Conservation (phyloP, 805 yeast genomes). For the Zygosaccharomyces rouxii region DNA sequence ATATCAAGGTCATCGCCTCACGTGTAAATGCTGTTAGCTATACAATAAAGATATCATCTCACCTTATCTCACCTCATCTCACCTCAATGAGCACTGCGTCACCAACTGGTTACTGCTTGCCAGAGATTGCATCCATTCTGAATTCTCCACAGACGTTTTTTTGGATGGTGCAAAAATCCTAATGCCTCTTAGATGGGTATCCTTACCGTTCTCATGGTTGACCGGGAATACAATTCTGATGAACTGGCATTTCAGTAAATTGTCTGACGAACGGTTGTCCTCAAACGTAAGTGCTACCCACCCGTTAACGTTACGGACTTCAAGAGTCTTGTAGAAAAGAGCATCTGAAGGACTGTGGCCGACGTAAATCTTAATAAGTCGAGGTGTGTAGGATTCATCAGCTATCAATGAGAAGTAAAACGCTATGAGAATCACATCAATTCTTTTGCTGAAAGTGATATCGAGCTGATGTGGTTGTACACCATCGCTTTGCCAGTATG, state of each 20-base stretch:
- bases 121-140: slow-evolving; percentile 11
- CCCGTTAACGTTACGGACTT: slow-evolving; percentile 29
- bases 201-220: slow-evolving; percentile 95
- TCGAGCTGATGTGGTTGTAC: slow-evolving; percentile 79
- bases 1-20: slow-evolving; percentile 4
- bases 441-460: slow-evolving; percentile 74
- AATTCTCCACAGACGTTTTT: slow-evolving; percentile 10
- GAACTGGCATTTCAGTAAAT: slow-evolving; percentile 29
- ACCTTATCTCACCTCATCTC: not conserved
- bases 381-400: slow-evolving; percentile 93
- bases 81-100: slow-evolving; percentile 12
- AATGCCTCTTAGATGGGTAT: slow-evolving; percentile 79
- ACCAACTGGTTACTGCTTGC: slow-evolving; percentile 7
- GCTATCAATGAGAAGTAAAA: slow-evolving; percentile 62
- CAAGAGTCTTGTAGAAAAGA: slow-evolving; percentile 25
- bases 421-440: slow-evolving; percentile 61
- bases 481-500: slow-evolving; percentile 96
- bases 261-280: slow-evolving; percentile 24
- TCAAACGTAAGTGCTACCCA: slow-evolving; percentile 31
- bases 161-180: slow-evolving; percentile 32
- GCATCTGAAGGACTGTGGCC: slow-evolving; percentile 32
- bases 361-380: slow-evolving; percentile 29
- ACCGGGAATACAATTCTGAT: slow-evolving; percentile 29
- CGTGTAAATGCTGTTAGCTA: slow-evolving; percentile 1
- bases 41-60: not conserved